Evolutionary conservation across 441 rosid genomes (phyloP), one percentile per base, ranked within the genome.

Genomic region (Cnidoscolus chayamansa): DNA sequence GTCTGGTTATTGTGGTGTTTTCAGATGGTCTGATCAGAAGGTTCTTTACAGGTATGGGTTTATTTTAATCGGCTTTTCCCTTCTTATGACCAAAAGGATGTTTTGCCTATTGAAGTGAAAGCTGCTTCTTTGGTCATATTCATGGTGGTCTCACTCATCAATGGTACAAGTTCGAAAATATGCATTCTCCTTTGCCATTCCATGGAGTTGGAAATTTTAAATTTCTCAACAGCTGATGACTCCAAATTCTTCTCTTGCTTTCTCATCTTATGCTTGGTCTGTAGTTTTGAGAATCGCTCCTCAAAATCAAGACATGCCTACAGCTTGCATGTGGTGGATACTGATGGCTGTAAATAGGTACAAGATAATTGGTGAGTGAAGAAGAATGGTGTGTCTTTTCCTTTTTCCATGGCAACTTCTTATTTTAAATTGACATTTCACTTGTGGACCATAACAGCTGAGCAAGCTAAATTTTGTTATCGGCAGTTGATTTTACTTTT

Each of bases 321-420:
- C 83, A 93, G 98, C 86, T 77, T 85, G 86, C 98, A 91, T 76
- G 93, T 84, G 48, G 94, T 95, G 57, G 97, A 95, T 76, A 87
- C 99, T 77, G 95, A 83, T 76, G 97, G 96, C 76, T 94, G 96
- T 84, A 91, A 86, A 78, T 95, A 98, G 99, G 86, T 90, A 17
- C 63, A 81, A 78, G 93, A 88, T 57, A 95, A 95, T 80, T 95
- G 97, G 98, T 89, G 72, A 84, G 83, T 64, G 15, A 47, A 12
- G 57, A 20, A 47, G 37, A 37, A 61, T 60, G 53, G 73, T 35
- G 25, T 8, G 13, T 10, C 30, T 60, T 70, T 63, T 56, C 11
- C 10, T 19, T 40, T 17, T 65, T 55, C 1, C 9, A 15, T 0
- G 43, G 7, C 37, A 4, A 40, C 15, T 68, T 69, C 16, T 43